Conservation (phyloP, 2,329 filamentous ascomycete species). For the Xylaria sp. region DNA sequence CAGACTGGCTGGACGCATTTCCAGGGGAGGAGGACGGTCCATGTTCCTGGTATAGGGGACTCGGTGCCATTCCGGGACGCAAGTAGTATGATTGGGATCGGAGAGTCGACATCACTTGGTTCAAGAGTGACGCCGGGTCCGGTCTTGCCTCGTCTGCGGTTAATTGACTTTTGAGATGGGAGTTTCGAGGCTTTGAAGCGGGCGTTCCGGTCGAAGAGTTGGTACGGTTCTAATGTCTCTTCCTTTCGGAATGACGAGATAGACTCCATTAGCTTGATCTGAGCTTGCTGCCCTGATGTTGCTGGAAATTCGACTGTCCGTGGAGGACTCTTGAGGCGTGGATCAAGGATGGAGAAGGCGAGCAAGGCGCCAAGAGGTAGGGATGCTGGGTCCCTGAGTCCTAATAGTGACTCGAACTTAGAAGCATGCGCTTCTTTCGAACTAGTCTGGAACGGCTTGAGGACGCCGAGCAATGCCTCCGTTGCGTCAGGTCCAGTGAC, state of each 20-base stretch:
- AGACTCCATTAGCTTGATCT: conserved; percentile 46
- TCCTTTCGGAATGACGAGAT: conserved; percentile 67
- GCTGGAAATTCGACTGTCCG: conserved; percentile 43
- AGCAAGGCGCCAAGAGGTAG: conserved; percentile 67
- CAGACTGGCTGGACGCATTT: conserved; percentile 81
- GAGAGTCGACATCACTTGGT: conserved; percentile 57
- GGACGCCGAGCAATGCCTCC: conserved; percentile 65
- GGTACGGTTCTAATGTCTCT: conserved; percentile 39
- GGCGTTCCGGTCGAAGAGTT: conserved; percentile 62
- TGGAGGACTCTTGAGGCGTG: conserved; percentile 73
- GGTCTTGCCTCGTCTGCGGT: conserved; percentile 63
- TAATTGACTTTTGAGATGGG: conserved; percentile 74
- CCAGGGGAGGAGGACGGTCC: conserved; percentile 86
- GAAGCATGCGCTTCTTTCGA: conserved; percentile 39
- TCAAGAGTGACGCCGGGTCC: conserved; percentile 58
- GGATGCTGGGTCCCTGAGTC: conserved; percentile 62
- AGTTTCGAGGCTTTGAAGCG: conserved; percentile 61
- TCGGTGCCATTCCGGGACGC: conserved; percentile 48
- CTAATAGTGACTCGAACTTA: conserved; percentile 47
- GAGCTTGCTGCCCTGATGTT: conserved; percentile 25
- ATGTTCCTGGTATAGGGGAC: conserved; percentile 58
- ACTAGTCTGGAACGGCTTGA: conserved; percentile 46
- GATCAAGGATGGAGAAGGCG: conserved; percentile 69
- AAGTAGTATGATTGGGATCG: conserved; percentile 71
- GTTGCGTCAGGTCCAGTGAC: conserved; percentile 65